Base-by-base conservation (phyloP, 169 alveolate genomes). In the Plasmodium coatneyi region DNA sequence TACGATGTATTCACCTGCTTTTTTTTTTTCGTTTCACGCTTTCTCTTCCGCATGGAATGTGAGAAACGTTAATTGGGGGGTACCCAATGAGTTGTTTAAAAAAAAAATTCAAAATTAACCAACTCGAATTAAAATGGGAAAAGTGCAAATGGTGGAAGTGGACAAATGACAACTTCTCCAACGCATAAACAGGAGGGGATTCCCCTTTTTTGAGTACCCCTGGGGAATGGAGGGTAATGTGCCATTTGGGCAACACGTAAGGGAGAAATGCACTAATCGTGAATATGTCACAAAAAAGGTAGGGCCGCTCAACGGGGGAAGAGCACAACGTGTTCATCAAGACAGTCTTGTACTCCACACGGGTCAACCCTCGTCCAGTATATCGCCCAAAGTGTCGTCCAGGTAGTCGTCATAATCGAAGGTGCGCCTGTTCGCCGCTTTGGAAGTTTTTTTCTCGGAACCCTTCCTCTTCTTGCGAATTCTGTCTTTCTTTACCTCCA, bases 361-460 rank as follows among this genome's bases (percentile, higher is more conserved):
- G 22, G 22, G 60, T 83, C 56, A 72, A 2, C 80, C 71, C 36
- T 86, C 93, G 10, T 86, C 81, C 28, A 86, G 41, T 78, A 89
- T 78, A 39, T 89, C 91, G 16, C 74, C 72, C 34, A 89, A 66
- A 10, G 83, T 56, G 25, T 72, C 34, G n/a, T 80, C 49, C 54
- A 89, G 71, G 52, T 80, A 89, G 5, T 89, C 90, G 71, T 89
- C 94, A 49, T 89, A 89, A 66, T 89, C 90, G 28, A 41, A 89
- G 28, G 80, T 86, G 10, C 39, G 70, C 9, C 43, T 86, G 25
- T 34, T 86, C 4, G 74, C 3, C 52, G 12, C 71, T 25, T 30
- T 54, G 25, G 56, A 9, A 22, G 66, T 41, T n/a, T 16, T 66
- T 25, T 89, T 22, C 82, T 80, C 49, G 10, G 30, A 43, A 22